These are phyloP conservation scores for Crithidia thermophila DNA, from an alignment of 208 protist genomes.

Conservation along the genomic window DNA sequence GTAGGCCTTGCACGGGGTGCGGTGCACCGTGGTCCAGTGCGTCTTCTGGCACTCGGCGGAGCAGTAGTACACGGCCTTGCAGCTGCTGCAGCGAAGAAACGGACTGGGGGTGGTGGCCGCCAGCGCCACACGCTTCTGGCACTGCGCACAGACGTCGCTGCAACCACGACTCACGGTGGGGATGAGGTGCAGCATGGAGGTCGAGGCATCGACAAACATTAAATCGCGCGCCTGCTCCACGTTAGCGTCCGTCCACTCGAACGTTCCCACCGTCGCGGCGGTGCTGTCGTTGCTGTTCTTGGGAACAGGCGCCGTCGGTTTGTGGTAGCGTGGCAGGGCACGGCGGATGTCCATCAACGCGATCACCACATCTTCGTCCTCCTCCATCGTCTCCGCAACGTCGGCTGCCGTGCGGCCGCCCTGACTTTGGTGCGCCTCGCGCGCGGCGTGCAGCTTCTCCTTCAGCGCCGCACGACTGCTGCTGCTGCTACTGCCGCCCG, in stretches of 20 bases:
- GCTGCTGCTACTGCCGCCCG: background rate
- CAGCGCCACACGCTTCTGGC: constrained; percentile 27
- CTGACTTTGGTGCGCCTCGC: constrained; percentile 15
- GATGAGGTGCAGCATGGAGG: constrained; percentile 68
- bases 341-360: constrained; percentile 69
- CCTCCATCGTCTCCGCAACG: constrained; percentile 16
- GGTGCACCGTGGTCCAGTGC: constrained; percentile 68
- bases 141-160: constrained; percentile 59
- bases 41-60: constrained; percentile 59
- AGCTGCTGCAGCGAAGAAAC: constrained; percentile 77
- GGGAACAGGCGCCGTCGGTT: background rate
- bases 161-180: constrained; percentile 60
- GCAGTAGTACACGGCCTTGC: constrained; percentile 87
- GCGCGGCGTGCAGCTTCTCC: constrained; percentile 26
- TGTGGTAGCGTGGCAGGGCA: constrained; percentile 43
- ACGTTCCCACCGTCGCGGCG: background rate
- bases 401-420: background rate
- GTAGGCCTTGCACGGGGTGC: constrained; percentile 59
- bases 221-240: constrained; percentile 68
- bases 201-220: constrained; percentile 86
- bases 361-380: constrained; percentile 77
- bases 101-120: constrained; percentile 10
- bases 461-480: constrained; percentile 24
- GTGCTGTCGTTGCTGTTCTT: background rate
- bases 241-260: constrained; percentile 50